Conservation (phyloP, 1,284 basidiomycete species). For the Pascua sp. region DNA sequence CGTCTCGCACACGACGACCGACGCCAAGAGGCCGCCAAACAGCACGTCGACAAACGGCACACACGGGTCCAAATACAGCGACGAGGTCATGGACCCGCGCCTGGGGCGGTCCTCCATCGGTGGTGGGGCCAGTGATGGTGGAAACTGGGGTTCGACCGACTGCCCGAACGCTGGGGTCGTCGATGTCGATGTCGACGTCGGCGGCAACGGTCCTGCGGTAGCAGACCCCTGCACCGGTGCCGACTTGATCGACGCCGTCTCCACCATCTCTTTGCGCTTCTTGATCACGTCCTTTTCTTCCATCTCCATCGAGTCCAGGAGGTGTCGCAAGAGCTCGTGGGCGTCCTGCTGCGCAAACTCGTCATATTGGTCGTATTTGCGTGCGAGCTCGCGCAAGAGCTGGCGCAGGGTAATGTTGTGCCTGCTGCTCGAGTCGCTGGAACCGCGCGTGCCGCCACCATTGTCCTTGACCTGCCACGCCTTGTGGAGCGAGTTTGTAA, state of each 20-base stretch:
- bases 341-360: conserved; percentile 82
- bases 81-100: too few species aligned
- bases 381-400: conserved; percentile 65
- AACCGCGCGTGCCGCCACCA: conserved; percentile 34
- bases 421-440: conserved; percentile 26
- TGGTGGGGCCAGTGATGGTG: neutral
- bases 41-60: conserved; percentile 79
- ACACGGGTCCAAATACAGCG: conserved; percentile 32
- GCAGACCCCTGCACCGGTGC: neutral
- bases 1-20: conserved; percentile 85
- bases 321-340: conserved; percentile 82
- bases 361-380: conserved; percentile 88
- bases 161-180: too few species aligned
- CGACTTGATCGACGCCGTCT: neutral
- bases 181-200: neutral
- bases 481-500: conserved; percentile 37
- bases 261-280: conserved; percentile 3
- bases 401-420: conserved; percentile 50
- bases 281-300: conserved; percentile 80
- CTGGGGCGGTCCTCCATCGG: neutral
- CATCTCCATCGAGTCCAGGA: conserved; percentile 91
- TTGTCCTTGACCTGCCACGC: conserved; percentile 47
- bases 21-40: conserved; percentile 81
- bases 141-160: neutral
- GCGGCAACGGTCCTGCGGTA: neutral